phyloP scores from a whole-genome alignment of 1,139 yeast species.

The Hyphopichia wangnamkhiaoensis region DNA sequence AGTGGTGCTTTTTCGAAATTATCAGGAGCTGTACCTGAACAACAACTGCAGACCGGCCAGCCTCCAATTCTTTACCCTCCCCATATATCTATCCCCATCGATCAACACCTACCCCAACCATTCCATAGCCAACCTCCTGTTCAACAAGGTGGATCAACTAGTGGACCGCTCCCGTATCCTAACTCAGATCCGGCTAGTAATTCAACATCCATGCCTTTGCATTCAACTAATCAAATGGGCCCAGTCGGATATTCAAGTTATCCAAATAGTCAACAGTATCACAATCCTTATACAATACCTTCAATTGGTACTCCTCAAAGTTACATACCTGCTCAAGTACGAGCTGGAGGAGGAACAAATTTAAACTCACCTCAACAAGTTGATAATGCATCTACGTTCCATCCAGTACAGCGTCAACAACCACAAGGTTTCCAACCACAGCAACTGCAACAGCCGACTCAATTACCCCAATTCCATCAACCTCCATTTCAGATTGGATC shows the following conservation, averaged over 20 bases:
- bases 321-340: background rate
- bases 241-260: background rate
- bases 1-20: background rate
- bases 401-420: background rate
- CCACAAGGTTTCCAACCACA: slow-evolving; percentile 8
- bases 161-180: background rate
- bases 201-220: background rate
- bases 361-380: no score
- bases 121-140: background rate
- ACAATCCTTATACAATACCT: background rate
- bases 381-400: no score
- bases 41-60: background rate
- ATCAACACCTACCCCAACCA: slow-evolving; percentile 5
- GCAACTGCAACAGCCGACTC: slow-evolving; percentile 6
- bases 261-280: slow-evolving; percentile 1
- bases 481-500: background rate
- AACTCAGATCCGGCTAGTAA: background rate
- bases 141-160: background rate
- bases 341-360: no score
- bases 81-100: slow-evolving; percentile 8
- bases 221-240: background rate
- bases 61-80: slow-evolving; percentile 8
- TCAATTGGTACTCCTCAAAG: background rate
- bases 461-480: slow-evolving; percentile 1
- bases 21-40: background rate